Base-by-base conservation (phyloP, 805 yeast species). In the Wickerhamiella alocasiicola region DNA sequence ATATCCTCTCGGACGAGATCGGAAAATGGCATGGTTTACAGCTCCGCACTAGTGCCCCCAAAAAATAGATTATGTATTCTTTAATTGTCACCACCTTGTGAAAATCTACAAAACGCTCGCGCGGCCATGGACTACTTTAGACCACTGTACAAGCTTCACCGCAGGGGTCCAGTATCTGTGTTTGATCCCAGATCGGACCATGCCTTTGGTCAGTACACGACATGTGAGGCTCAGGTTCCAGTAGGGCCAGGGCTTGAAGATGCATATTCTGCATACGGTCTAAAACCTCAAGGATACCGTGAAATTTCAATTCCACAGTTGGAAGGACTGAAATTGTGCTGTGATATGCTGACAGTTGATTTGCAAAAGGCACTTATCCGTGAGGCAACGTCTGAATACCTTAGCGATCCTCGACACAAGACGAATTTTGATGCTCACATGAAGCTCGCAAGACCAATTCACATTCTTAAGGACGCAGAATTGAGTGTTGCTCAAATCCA, bases 11-110 rank as follows among this genome's bases (percentile, higher is more conserved):
- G 46, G 94, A 83, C 31, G 97, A 91, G 52, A 83, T 91, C 34
- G 64, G 75, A 21, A 69, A 79, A 53, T 91, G 97, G 98, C 98
- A 91, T 57, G 98, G 98, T 0, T 64, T 88, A 40, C 96, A 88
- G 59, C 67, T 88, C 46, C 72, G 71, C 49, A 88, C 97, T 0
- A 78, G 71, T 54, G 74, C 74, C 26, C 39, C 46, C 18, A 42
- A 47, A 29, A n/a, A 29, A 15, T 12, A 39, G 16, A 15, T 16
- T 6, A 16, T 21, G 16, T 23, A 21, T 39, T 19, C 18, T 23
- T n/a, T 17, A 21, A 13, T 18, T 5, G 11, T 36, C n/a, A n/a
- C n/a, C n/a, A n/a, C n/a, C n/a, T n/a, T n/a, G n/a, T n/a, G n/a
- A n/a, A n/a, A n/a, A n/a, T n/a, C n/a, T n/a, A n/a, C n/a, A n/a